Base-by-base conservation (phyloP, 306 rosid genomes). In the Pterocarpus santalinus region DNA sequence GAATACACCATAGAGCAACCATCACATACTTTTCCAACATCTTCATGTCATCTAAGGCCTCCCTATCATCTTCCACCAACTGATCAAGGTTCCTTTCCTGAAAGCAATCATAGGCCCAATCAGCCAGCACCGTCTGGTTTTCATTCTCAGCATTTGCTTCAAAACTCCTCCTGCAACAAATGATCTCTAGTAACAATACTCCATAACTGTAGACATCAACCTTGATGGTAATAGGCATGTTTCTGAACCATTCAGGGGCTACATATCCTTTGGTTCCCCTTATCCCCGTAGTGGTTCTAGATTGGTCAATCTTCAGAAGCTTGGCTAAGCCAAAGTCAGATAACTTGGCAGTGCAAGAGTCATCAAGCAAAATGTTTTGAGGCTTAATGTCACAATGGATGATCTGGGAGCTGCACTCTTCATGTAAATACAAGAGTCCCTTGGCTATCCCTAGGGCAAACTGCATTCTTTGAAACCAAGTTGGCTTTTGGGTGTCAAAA, bases 211-310 rank as follows among this genome's bases (percentile, higher is more conserved):
- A 73, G 14, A 74, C 69, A 60, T 74, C 79, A 13, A 74, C 69
- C 69, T 74, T 74, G 8, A 60, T 33, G 7, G 79, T 58, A 17
- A 74, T 52, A 1, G 79, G 56, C 56, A 58, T 74, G 39, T 22
- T 74, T 38, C 68, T 58, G 22, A 74, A 74, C 79, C 56, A 74
- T 17, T 74, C 79, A 5, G 78, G 69, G 22, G 79, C 69, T 38
- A 74, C 79, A 74, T 74, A 74, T 8, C 79, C 79, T 60, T 58
- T 74, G 1, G 79, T 74, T 41, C 79, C 79, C 47, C 79, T 74
- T 5, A 74, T 74, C 10, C 28, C 15, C 0, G 69, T 75, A 17
- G 2, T 13, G 32, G 69, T 60, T 41, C 69, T 8, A 41, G 7
- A 30, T 65, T 75, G 79, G 32, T 60, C 79, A 5, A n/a, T 22